Conservation (phyloP, 495 filamentous ascomycete genomes). For the Pyronema omphalodes region DNA sequence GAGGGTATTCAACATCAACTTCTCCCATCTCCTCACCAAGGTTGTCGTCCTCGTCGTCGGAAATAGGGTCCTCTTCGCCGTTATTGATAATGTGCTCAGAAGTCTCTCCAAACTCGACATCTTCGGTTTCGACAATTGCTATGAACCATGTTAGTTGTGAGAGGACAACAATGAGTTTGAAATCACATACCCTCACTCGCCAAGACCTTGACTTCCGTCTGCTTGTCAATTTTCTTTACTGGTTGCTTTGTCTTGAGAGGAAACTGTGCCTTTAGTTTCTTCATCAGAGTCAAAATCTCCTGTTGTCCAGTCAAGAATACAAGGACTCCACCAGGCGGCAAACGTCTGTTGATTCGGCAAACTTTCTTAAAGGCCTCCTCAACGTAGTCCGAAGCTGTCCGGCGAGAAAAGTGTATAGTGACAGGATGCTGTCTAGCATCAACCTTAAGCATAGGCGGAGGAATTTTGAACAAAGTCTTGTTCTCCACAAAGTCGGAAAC, state of each 20-base stretch:
- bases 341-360: conserved; percentile 68
- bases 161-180: not conserved
- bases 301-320: conserved; percentile 92
- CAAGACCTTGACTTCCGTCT: conserved; percentile 3
- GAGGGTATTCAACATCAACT: conserved; percentile 32
- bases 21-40: conserved; percentile 26
- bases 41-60: conserved; percentile 34
- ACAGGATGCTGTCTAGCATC: conserved; percentile 92
- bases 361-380: conserved; percentile 81
- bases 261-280: conserved; percentile 56
- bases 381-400: conserved; percentile 71
- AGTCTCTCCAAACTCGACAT: conserved; percentile 58
- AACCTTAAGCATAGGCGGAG: conserved; percentile 70
- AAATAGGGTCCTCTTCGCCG: conserved; percentile 28
- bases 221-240: not conserved
- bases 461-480: conserved; percentile 51
- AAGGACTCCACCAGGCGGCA: conserved; percentile 71
- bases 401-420: conserved; percentile 69
- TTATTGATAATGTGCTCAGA: conserved; percentile 26
- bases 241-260: conserved; percentile 24
- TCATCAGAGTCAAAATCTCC: conserved; percentile 66
- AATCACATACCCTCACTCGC: not conserved
- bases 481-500: conserved; percentile 86
- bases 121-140: conserved; percentile 58
- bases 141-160: not conserved